phyloP scores from a whole-genome alignment of 2,329 filamentous ascomycete genomes.

The Aspergillus tamarii region DNA sequence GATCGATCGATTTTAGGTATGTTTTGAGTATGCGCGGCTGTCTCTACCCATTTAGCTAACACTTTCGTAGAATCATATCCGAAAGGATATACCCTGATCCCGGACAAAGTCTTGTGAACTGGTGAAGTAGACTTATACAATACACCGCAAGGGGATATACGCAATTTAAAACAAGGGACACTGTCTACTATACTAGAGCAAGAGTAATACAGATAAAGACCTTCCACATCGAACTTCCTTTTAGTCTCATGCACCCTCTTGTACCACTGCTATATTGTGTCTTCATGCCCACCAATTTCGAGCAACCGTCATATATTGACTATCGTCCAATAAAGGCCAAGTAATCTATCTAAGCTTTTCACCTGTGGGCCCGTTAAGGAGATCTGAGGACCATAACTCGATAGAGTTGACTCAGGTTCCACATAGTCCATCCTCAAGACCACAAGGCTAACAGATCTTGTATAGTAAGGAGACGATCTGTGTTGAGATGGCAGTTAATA shows the following conservation, averaged over 20 bases:
- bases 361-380: not conserved
- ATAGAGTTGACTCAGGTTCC: not conserved
- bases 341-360: not conserved
- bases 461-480: no score
- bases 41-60: not conserved
- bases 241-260: no score
- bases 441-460: not conserved
- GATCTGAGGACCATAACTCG: not conserved
- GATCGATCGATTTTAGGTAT: conserved; percentile 44
- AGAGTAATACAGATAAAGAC: no score
- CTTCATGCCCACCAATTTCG: no score
- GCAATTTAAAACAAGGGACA: not conserved
- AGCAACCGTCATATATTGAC: no score
- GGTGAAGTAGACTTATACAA: not conserved
- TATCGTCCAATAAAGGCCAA: no score
- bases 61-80: conserved; percentile 44
- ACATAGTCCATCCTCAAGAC: not conserved
- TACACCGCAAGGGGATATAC: not conserved
- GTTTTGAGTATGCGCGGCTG: not conserved
- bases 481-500: no score
- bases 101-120: conserved; percentile 33
- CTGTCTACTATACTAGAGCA: no score
- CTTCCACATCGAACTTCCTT: no score
- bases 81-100: conserved; percentile 44
- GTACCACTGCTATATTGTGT: no score